Evolutionary conservation across 1,284 basidiomycete species (phyloP), one percentile per base, ranked within the genome.

Genomic region (Neolentinus lepideus): DNA sequence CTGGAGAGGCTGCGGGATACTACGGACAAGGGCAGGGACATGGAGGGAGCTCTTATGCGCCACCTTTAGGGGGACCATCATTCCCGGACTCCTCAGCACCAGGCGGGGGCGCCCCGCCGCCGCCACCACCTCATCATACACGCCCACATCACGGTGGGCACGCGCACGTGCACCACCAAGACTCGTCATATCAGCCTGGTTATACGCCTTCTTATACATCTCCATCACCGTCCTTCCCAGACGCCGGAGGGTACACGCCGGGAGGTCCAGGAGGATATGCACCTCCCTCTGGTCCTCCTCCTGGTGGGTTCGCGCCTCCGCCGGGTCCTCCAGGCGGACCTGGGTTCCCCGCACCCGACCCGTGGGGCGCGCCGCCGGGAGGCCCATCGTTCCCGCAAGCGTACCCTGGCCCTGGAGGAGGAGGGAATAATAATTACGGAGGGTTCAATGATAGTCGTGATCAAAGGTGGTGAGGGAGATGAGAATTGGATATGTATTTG

Each of bases 311-410:
- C 48, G 53, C 21, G 16, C 24, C 38, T 12, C 53, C 53, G 11
- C 38, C 43, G 14, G 53, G 52, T 14, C 52, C 47, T 6, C 47
- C 47, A 25, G 47, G 47, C 35, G 35, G 35, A 3, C 14, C 51
- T 24, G 52, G 53, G 22, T 54, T 54, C 53, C 53, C 53, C 27
- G 27, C 4, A 24, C 19, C 51, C 12, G 51, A 29, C 21, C 51
- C 51, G 51, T 50, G 47, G 47, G 47, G 24, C 9, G 6, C 8
- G 47, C 47, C 47, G 12, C 47, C 47, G 9, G 38, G 38, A 16
- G 38, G 38, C 38, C 47, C 47, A 6, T 16, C 22, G 27, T 50
- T 50, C 47, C 47, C 47, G 47, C 27, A 25, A 11, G 47, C 27
- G 47, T 50, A 26, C 24, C 47, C 47, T 21, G 21, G 16, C 9